A percentile compares a stretch with the other conserved stretches of the same genome.
phyloP scores from a whole-genome alignment of 768 basidiomycete species.

The Leccinum rimulosum region DNA sequence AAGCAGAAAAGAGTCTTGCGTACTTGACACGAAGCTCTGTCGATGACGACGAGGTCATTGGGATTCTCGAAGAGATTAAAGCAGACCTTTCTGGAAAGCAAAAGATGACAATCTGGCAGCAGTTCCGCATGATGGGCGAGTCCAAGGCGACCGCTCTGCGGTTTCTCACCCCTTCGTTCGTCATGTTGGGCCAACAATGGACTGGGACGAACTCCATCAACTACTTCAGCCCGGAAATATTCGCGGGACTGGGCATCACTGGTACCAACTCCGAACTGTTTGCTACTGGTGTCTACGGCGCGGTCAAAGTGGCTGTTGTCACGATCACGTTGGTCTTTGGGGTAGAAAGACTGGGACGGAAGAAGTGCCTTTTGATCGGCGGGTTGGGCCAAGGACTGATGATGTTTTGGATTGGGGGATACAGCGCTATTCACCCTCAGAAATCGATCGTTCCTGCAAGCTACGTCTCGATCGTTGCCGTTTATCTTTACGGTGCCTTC shows the following conservation, averaged over 20 bases:
- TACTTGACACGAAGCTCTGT: conserved; percentile 32
- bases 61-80: conserved; percentile 45
- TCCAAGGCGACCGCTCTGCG: conserved; percentile 41
- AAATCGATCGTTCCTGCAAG: conserved; percentile 29
- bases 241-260: conserved; percentile 45
- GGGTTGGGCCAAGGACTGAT: conserved; percentile 43
- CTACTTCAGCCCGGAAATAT: conserved; percentile 53
- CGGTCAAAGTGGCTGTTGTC: conserved; percentile 43
- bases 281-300: conserved; percentile 45
- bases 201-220: conserved; percentile 56
- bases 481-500: conserved; percentile 39
- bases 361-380: conserved; percentile 47
- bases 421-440: conserved; percentile 31
- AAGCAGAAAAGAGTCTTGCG: conserved; percentile 40
- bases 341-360: conserved; percentile 49
- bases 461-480: conserved; percentile 38
- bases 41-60: conserved; percentile 35
- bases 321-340: conserved; percentile 40
- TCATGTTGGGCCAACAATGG: conserved; percentile 50
- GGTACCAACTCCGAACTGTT: conserved; percentile 43
- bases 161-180: conserved; percentile 43
- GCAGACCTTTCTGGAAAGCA: conserved; percentile 46
- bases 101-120: conserved; percentile 31
- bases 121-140: conserved; percentile 44
- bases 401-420: conserved; percentile 41